These are phyloP conservation scores for Taphrina betulina DNA, from an alignment of 1,139 yeast species.

Conservation along the genomic window DNA sequence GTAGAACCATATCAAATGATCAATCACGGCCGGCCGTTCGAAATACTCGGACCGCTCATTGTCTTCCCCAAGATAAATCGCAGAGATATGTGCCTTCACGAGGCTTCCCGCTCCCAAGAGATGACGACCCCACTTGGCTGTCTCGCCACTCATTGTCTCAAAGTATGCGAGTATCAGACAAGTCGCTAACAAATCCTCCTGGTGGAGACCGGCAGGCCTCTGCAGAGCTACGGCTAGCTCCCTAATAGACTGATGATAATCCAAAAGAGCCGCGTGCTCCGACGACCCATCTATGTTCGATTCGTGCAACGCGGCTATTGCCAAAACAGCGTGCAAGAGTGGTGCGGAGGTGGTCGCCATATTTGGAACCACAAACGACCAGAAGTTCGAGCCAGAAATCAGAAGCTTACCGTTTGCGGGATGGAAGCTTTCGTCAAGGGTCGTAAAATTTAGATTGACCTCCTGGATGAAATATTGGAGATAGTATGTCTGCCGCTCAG, in stretches of 20 bases:
- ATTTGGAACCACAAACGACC: slow-evolving; percentile 36
- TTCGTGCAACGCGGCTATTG: slow-evolving; percentile 35
- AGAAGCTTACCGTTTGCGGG: neutral
- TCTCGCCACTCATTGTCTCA: slow-evolving; percentile 36
- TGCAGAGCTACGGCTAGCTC: slow-evolving; percentile 32
- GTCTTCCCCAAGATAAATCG: neutral
- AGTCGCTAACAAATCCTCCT: slow-evolving; percentile 35
- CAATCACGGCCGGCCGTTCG: slow-evolving; percentile 8
- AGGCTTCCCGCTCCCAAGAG: slow-evolving; percentile 33
- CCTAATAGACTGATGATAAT: slow-evolving; percentile 36
- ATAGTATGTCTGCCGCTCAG: slow-evolving; percentile 1
- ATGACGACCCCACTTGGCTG: slow-evolving; percentile 37
- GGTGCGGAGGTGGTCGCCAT: slow-evolving; percentile 35
- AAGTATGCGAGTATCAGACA: slow-evolving; percentile 35
- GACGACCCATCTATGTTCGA: slow-evolving; percentile 23
- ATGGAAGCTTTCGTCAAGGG: neutral
- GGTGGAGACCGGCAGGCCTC: slow-evolving; percentile 5
- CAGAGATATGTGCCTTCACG: slow-evolving; percentile 18
- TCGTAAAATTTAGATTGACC: slow-evolving; percentile 2
- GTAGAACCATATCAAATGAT: slow-evolving; percentile 31
- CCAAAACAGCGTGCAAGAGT: slow-evolving; percentile 36
- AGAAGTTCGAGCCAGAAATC: slow-evolving; percentile 30
- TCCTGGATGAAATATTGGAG: slow-evolving; percentile 1
- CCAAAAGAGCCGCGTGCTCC: slow-evolving; percentile 33
- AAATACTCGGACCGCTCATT: slow-evolving; percentile 1